These are phyloP conservation scores for Citrus medica DNA, from an alignment of 345 rosid genomes.

Conservation along the genomic window DNA sequence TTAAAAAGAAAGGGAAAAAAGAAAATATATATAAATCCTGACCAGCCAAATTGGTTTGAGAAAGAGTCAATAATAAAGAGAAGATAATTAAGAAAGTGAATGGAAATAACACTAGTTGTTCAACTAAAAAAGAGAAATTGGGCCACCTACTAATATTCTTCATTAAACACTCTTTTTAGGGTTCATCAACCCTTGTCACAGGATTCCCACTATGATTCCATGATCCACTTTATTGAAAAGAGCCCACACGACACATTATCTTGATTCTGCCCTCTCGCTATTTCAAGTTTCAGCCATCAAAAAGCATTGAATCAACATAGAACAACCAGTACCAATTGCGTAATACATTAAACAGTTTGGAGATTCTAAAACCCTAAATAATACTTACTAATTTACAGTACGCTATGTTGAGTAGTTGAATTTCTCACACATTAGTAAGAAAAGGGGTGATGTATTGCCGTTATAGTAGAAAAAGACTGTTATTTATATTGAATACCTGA, in stretches of 20 bases:
- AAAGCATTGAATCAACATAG: not conserved
- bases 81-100: not conserved
- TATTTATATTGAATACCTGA: too few relatives aligned
- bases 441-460: too few relatives aligned
- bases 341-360: too few relatives aligned
- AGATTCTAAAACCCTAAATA: not conserved
- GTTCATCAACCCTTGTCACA: not conserved
- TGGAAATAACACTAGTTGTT: not conserved
- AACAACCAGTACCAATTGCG: not conserved
- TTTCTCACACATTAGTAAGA: too few relatives aligned
- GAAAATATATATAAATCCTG: not conserved
- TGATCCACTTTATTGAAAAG: conserved; percentile 8
- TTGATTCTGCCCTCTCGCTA: not conserved
- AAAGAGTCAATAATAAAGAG: not conserved
- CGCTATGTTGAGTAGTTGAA: too few relatives aligned
- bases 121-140: conserved; percentile 11
- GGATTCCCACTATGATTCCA: conserved; percentile 17
- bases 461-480: too few relatives aligned
- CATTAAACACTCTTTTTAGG: conserved; percentile 4
- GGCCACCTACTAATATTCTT: conserved; percentile 15
- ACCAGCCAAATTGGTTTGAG: not conserved
- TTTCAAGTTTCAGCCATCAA: not conserved
- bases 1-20: not conserved
- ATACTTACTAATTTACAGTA: not conserved
- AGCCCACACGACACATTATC: not conserved